A percentile compares a stretch with the other conserved stretches of the same genome.
These are phyloP conservation scores for Brachypodium distachyon DNA, from an alignment of 202 grass and related monocot genomes.

Conservation along the genomic window DNA sequence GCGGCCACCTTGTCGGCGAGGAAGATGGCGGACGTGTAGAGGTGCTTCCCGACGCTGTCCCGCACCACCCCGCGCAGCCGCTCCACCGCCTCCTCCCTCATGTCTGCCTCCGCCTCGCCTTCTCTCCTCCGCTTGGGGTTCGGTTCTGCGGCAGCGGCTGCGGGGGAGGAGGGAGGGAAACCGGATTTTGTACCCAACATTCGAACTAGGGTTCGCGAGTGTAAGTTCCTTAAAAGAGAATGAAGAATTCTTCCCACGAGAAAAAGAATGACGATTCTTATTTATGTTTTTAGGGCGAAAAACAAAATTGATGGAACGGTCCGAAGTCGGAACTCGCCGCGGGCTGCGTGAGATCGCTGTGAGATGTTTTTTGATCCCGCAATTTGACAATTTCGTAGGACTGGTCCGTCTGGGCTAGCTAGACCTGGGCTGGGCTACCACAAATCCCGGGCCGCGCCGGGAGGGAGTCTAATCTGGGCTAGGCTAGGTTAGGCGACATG, in stretches of 20 bases:
- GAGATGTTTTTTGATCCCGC: not conserved
- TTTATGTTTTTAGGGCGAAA: not conserved
- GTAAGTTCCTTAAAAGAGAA: constrained; percentile 5
- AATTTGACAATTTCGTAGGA: no score
- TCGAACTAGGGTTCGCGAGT: constrained; percentile 43
- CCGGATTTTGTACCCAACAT: constrained; percentile 32
- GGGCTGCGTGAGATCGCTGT: not conserved
- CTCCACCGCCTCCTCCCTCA: constrained; percentile 84
- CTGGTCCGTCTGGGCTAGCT: no score
- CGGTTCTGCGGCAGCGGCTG: constrained; percentile 2
- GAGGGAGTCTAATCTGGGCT: no score
- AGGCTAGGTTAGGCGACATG: no score
- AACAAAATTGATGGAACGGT: not conserved
- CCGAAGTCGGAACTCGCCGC: not conserved
- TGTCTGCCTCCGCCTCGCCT: constrained; percentile 23
- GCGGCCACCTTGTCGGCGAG: constrained; percentile 83
- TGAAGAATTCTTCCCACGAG: not conserved
- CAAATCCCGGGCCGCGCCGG: no score
- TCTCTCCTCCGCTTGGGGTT: constrained; percentile 34
- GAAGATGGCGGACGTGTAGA: constrained; percentile 85
- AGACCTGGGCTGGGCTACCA: no score
- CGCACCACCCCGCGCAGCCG: constrained; percentile 73
- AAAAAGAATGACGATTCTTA: not conserved
- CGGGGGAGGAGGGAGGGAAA: constrained; percentile 37
- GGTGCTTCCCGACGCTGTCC: constrained; percentile 86